Conservation (phyloP, 1,139 yeast genomes). For the Protomyces inouyei region DNA sequence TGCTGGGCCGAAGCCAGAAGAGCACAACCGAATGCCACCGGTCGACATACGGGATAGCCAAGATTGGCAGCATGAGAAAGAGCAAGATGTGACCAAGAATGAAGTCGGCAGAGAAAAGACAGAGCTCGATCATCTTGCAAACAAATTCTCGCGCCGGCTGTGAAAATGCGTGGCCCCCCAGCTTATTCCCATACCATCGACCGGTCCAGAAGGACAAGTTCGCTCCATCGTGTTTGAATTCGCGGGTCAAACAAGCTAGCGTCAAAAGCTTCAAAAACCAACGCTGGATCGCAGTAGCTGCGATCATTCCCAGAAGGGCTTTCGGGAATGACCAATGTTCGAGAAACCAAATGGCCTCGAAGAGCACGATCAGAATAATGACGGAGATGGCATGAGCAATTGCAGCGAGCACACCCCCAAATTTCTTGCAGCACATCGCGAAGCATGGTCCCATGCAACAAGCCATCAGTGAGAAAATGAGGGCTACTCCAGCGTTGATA, state of each 20-base stretch:
- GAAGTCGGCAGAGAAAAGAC: slow-evolving; percentile 96
- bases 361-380: slow-evolving; percentile 49
- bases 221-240: slow-evolving; percentile 93
- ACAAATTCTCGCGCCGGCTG: slow-evolving; percentile 95
- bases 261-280: slow-evolving; percentile 81
- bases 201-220: slow-evolving; percentile 99
- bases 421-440: slow-evolving; percentile 93
- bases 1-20: slow-evolving; percentile 97
- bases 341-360: slow-evolving; percentile 84
- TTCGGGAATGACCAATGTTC: slow-evolving; percentile 87
- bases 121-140: slow-evolving; percentile 89
- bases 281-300: slow-evolving; percentile 85
- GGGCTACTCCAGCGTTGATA: slow-evolving; percentile 66
- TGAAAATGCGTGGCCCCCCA: slow-evolving; percentile 93
- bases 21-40: slow-evolving; percentile 98
- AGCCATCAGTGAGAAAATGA: slow-evolving; percentile 68
- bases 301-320: slow-evolving; percentile 79
- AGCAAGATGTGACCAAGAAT: slow-evolving; percentile 81
- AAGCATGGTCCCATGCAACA: slow-evolving; percentile 97
- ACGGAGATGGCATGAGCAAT: slow-evolving; percentile 87
- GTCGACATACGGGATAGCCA: slow-evolving; percentile 82
- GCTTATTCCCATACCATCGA: slow-evolving; percentile 93
- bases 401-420: slow-evolving; percentile 96
- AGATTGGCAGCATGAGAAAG: slow-evolving; percentile 83
- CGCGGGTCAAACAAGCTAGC: slow-evolving; percentile 77